Evolutionary conservation across 2,329 filamentous ascomycete species (phyloP).

Genomic region (Aureobasidium sp.): DNA sequence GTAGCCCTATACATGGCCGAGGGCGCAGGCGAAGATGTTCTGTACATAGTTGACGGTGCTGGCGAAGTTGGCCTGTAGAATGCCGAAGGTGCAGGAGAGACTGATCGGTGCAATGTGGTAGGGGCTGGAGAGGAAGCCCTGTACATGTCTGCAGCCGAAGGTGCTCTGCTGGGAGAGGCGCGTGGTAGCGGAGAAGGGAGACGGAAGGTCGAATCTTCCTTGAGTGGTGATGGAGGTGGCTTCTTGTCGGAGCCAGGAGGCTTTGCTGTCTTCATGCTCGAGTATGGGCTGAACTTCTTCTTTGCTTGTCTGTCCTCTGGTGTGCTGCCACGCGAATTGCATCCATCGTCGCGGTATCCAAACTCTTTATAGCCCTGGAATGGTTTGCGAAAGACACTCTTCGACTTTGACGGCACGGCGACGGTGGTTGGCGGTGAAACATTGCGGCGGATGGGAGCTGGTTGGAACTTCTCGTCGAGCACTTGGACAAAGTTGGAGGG

Average conservation of each 20-base stretch:
- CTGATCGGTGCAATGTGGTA: slow-evolving; percentile 21
- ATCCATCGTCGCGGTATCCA: slow-evolving; percentile 16
- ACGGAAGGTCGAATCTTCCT: slow-evolving; percentile 20
- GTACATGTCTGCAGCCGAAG: slow-evolving; percentile 16
- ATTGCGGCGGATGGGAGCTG: slow-evolving; percentile 51
- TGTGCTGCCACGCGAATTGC: slow-evolving; percentile 17
- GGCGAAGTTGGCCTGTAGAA: slow-evolving; percentile 18
- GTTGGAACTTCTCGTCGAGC: slow-evolving; percentile 75
- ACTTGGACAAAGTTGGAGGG: slow-evolving; percentile 97
- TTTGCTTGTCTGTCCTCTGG: slow-evolving; percentile 23
- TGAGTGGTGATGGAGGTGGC: slow-evolving; percentile 15
- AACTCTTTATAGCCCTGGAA: slow-evolving; percentile 51
- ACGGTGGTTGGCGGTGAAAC: slow-evolving; percentile 41
- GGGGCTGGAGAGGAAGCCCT: slow-evolving; percentile 19
- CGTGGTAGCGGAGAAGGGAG: slow-evolving; percentile 26
- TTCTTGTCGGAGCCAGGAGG: slow-evolving; percentile 25
- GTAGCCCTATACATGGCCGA: slow-evolving; percentile 20
- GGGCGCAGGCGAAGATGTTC: slow-evolving; percentile 18
- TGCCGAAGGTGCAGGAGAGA: slow-evolving; percentile 32
- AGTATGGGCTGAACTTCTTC: slow-evolving; percentile 38
- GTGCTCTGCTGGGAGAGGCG: slow-evolving; percentile 17
- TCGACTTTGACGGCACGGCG: slow-evolving; percentile 42
- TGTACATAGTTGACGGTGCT: slow-evolving; percentile 17
- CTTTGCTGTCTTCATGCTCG: slow-evolving; percentile 42
- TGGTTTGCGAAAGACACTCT: slow-evolving; percentile 53